Evolutionary conservation across 257 asterid species (phyloP).

Genomic region (Rauvolfia tetraphylla): DNA sequence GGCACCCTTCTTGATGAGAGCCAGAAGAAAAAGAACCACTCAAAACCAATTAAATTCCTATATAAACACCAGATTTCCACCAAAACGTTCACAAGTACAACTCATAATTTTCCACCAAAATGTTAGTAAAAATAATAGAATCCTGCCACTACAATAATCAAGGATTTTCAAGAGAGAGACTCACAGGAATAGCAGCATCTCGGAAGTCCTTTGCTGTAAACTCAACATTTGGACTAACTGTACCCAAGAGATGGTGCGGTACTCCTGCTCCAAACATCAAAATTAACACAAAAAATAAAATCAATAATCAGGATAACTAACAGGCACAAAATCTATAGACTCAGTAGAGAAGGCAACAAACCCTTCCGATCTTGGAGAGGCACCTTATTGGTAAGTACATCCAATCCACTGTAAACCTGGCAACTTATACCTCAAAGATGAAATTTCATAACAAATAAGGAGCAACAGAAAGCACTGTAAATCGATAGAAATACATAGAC

Average conservation of each 20-base stretch:
- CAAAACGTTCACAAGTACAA: not conserved
- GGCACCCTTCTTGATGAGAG: not conserved
- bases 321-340: not conserved
- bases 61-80: not conserved
- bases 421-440: not conserved
- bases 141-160: not conserved
- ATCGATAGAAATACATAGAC: not conserved
- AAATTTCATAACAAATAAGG: not conserved
- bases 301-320: conserved; percentile 5
- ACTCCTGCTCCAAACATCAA: conserved; percentile 49
- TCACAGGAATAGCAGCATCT: conserved; percentile 68
- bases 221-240: conserved; percentile 56
- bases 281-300: not conserved
- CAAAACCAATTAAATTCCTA: not conserved
- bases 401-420: conserved; percentile 77
- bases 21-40: not conserved
- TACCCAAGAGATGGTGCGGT: conserved; percentile 88
- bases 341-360: conserved; percentile 25
- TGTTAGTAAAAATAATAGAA: not conserved
- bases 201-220: conserved; percentile 86
- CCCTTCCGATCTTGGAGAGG: conserved; percentile 65
- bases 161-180: conserved; percentile 18
- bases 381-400: conserved; percentile 88
- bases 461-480: not conserved
- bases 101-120: not conserved